phyloP scores from a whole-genome alignment of 441 rosid genomes.

The California macrophylla region DNA sequence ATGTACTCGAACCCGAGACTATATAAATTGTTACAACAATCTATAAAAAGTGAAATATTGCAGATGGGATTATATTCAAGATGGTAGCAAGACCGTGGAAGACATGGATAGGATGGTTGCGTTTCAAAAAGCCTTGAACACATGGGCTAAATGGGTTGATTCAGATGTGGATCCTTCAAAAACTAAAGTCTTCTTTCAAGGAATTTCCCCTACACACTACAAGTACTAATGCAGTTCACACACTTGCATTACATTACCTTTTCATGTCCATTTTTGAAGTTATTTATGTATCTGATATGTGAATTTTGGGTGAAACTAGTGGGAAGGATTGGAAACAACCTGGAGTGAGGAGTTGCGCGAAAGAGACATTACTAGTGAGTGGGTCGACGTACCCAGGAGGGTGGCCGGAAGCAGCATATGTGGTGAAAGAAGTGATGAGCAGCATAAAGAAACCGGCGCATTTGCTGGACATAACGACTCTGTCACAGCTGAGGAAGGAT shows the following conservation, averaged over 20 bases:
- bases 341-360: constrained; percentile 26
- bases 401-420: constrained; percentile 23
- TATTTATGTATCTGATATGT: background rate
- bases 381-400: constrained; percentile 26
- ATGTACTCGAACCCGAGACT: no score
- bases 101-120: constrained; percentile 40
- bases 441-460: constrained; percentile 29
- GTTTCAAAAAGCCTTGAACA: constrained; percentile 26
- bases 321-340: constrained; percentile 35
- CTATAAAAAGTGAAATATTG: background rate
- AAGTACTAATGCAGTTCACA: constrained; percentile 24
- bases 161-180: constrained; percentile 26
- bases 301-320: constrained; percentile 11
- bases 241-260: background rate
- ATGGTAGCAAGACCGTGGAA: constrained; percentile 13
- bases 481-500: constrained; percentile 41
- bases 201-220: constrained; percentile 43
- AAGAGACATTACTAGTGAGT: constrained; percentile 23
- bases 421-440: constrained; percentile 25
- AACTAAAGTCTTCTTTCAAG: constrained; percentile 33
- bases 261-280: background rate
- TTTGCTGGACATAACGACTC: constrained; percentile 34
- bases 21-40: no score
- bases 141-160: constrained; percentile 45
- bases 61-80: constrained; percentile 39